Conservation (phyloP, 768 basidiomycete species). For the Phanerochaete sordida region DNA sequence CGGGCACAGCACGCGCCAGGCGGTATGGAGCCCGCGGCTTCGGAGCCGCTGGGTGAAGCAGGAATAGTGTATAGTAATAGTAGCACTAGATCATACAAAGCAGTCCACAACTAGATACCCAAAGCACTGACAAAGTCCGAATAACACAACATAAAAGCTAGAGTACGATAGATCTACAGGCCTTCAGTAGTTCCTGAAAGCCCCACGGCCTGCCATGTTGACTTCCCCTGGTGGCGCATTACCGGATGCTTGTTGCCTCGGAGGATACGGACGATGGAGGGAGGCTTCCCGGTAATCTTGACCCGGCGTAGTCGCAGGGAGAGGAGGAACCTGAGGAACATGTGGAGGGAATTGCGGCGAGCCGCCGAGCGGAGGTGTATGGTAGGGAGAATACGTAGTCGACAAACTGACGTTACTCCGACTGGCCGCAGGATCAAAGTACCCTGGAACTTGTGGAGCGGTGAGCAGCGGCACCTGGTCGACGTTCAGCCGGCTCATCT, state of each 20-base stretch:
- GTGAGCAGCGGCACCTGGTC: constrained; percentile 63
- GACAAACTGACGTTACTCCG: constrained; percentile 16
- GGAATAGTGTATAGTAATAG: neutral
- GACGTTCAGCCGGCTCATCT: constrained; percentile 52
- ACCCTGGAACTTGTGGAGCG: constrained; percentile 17
- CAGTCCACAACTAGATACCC: neutral
- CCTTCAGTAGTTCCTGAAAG: constrained; percentile 19
- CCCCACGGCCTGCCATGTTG: constrained; percentile 30
- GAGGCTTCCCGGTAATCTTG: constrained; percentile 57
- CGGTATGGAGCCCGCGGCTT: neutral
- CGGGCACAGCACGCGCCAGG: too few relatives aligned
- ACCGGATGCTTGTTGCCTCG: constrained; percentile 6
- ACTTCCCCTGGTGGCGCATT: constrained; percentile 18
- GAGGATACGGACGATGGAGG: constrained; percentile 51
- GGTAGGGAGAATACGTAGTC: neutral
- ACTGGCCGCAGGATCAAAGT: constrained; percentile 20
- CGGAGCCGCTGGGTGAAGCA: neutral
- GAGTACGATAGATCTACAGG: neutral
- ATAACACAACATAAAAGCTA: neutral
- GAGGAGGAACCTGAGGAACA: constrained; percentile 38
- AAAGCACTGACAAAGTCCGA: neutral
- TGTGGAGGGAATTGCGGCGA: constrained; percentile 20
- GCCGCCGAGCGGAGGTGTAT: constrained; percentile 4
- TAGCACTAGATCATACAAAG: neutral
- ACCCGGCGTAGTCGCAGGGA: constrained; percentile 38